Conservation (phyloP, 192 early-diverging fungal species). For the Martensiomyces pterosporus region DNA sequence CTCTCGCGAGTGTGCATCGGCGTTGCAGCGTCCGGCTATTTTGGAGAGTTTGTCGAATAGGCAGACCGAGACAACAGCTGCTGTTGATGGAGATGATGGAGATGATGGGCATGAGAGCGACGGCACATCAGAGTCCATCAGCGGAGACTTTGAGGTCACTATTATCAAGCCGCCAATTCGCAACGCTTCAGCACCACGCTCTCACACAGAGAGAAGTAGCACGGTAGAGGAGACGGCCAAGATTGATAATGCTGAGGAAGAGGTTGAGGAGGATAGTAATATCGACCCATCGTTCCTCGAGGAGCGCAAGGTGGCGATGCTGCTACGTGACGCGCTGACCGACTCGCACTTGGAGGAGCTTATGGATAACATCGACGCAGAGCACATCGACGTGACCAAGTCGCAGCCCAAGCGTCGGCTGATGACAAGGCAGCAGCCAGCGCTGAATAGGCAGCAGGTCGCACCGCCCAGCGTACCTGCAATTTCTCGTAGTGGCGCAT, state of each 20-base stretch:
- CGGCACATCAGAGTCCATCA: not conserved
- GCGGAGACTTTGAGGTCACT: slow-evolving; percentile 28
- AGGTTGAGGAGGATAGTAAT: too few species aligned
- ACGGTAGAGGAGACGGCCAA: too few species aligned
- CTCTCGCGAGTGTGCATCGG: slow-evolving; percentile 7
- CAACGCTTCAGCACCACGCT: too few species aligned
- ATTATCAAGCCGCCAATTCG: too few species aligned
- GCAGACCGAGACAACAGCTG: slow-evolving; percentile 2
- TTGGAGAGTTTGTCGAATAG: not conserved
- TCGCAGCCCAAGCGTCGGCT: slow-evolving; percentile 2
- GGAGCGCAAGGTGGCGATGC: slow-evolving; percentile 29
- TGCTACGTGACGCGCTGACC: slow-evolving; percentile 19
- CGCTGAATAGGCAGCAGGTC: too few species aligned
- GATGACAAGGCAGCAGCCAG: too few species aligned
- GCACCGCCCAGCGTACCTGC: too few species aligned
- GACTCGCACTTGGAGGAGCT: slow-evolving; percentile 25
- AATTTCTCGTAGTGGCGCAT: too few species aligned
- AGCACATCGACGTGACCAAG: slow-evolving; percentile 20
- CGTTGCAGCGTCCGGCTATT: slow-evolving; percentile 5
- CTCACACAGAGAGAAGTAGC: too few species aligned
- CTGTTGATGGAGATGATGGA: not conserved
- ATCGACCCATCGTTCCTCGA: slow-evolving; percentile 39
- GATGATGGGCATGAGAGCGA: not conserved
- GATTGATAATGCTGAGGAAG: too few species aligned
- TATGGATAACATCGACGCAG: slow-evolving; percentile 16